These are phyloP conservation scores for Globisporangium polare DNA, from an alignment of 352 stramenopile species.

Conservation along the genomic window DNA sequence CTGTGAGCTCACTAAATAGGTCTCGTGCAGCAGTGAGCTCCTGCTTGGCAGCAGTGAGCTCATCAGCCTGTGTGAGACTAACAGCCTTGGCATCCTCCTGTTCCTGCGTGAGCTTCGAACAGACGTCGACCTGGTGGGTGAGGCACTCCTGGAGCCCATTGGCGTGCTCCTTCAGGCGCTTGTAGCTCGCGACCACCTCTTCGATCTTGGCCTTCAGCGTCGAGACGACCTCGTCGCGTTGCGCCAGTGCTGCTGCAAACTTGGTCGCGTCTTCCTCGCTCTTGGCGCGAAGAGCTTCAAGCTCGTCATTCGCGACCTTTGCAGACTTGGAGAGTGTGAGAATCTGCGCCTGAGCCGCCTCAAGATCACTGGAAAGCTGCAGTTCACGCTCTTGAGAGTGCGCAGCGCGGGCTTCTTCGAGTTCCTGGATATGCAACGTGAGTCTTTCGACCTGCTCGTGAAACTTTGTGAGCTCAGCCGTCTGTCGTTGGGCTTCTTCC, in stretches of 20 bases:
- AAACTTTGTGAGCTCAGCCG: not conserved
- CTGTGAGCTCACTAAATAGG: constrained; percentile 16
- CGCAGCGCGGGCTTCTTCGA: constrained; percentile 15
- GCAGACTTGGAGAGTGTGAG: constrained; percentile 17
- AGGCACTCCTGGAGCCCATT: constrained; percentile 44
- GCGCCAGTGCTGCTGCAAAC: not conserved
- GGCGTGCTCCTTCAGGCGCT: constrained; percentile 44
- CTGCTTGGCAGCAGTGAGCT: constrained; percentile 27
- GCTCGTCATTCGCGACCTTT: constrained; percentile 13
- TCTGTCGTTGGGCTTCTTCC: not conserved
- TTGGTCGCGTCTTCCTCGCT: constrained; percentile 1
- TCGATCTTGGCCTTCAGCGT: constrained; percentile 59
- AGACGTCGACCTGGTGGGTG: constrained; percentile 19
- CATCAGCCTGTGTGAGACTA: constrained; percentile 24
- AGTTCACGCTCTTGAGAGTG: constrained; percentile 15
- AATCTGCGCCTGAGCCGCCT: constrained; percentile 21
- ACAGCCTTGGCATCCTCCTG: constrained; percentile 24
- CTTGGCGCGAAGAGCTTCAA: constrained; percentile 10
- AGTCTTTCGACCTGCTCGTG: not conserved
- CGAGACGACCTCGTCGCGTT: constrained; percentile 46
- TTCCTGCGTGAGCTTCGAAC: constrained; percentile 16
- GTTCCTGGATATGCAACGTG: not conserved
- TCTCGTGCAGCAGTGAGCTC: constrained; percentile 25
- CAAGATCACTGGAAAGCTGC: constrained; percentile 16
- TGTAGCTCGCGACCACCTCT: constrained; percentile 60